Base-by-base conservation (phyloP, 176 grass and related monocot species). In the Metroxylon sagu region DNA sequence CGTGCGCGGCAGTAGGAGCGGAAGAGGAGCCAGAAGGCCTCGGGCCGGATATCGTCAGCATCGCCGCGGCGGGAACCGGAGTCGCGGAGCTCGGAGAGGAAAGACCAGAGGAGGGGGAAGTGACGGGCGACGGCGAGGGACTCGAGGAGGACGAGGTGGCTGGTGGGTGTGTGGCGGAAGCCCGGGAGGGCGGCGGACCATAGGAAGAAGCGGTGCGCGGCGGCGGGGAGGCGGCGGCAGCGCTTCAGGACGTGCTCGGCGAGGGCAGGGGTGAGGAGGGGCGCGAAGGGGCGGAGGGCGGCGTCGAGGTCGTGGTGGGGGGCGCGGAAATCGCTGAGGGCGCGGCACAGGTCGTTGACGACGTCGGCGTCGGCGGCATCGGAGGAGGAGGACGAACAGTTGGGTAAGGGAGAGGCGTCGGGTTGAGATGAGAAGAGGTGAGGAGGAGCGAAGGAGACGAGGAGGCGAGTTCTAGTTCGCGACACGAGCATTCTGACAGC, bases 301-400 rank as follows among this genome's bases (percentile, higher is more conserved):
- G 88, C 68, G 19, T 66, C 72, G 28, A 98, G 82, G 60, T 98
- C 87, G 72, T 98, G 79, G 57, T 75, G 71, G 61, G 88, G 76
- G 2, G 79, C 79, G n/a, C 88, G 88, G 60, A 83, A 82, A 67
- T 98, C 82, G 70, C 84, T 92, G 56, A 98, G 78, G 21, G 93
- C 58, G 10, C 88, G 81, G 60, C 94, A 89, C 14, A 98, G 74
- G 52, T 76, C 62, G 74, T 73, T 74, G 26, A 90, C 77, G 57
- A 10, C 10, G 35, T 7, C 35, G 29, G 5, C 5, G 29, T 1
- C 29, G 79, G 18, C 52, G 73, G 15, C 15, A 23, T 23, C 21
- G 35, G 61, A 82, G 50, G 6, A 23, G 28, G 64, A 50, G 29
- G 26, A 66, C 27, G 65, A 61, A 10, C 23, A 55, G 49, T 23